Evolutionary conservation across 345 rosid species (phyloP), one percentile per base, ranked within the genome.

Genomic region (Limnanthes douglasii): DNA sequence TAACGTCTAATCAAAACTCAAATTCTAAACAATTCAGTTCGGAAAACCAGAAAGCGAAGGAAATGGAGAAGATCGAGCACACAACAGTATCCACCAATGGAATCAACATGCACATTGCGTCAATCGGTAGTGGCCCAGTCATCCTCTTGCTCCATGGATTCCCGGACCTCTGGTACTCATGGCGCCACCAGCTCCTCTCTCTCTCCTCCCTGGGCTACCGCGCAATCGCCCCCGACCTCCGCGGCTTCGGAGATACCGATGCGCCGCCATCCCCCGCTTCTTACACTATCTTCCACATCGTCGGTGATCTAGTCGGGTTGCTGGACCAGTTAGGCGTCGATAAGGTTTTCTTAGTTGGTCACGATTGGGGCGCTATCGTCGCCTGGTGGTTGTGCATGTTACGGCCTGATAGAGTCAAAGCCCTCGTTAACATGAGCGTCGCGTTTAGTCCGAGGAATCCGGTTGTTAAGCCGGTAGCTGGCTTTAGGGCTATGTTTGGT

Each of bases 141-240:
- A 48, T 77, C 42, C 78, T 73, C 44, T 73, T 73, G 59, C 51
- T 77, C 57, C 82, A 77, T 43, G 82, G 88, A 6, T 77, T 77
- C 30, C 88, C 88, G 2, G 76, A 77, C 38, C 73, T 77, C 33
- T 70, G 88, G 82, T 77, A 77, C 50, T 58, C 81, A 5, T 79
- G 92, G 92, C 70, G 81, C 3, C 81, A 66, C 71, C 92, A 78
- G 61, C 69, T 78, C 11, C 67, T 72, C 28, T 37, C 68, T 5
- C 63, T 79, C 28, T 68, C 92, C 2, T 27, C 59, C 11, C 45
- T 64, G 4, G 85, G 85, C 31, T 79, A 69, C 69, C 62, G 78
- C 0, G 64, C 75, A 38, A 50, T 74, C 22, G 92, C 92, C 24
- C 92, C 81, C 4, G 85, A 79, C 59, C 92, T 79, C 14, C 75